Conservation (phyloP, 2,329 filamentous ascomycete genomes). For the Penicillium sp. region DNA sequence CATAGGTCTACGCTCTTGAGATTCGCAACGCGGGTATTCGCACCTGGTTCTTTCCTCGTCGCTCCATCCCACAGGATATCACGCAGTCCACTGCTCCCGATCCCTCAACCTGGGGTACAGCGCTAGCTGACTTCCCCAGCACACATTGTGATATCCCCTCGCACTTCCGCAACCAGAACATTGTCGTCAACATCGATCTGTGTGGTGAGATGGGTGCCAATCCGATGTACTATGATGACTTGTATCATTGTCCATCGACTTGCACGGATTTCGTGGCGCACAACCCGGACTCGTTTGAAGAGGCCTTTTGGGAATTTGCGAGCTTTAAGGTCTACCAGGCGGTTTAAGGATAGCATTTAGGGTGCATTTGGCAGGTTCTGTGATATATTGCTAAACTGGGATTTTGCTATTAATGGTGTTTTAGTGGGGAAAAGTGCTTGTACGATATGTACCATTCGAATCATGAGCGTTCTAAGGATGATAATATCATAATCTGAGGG, state of each 20-base stretch:
- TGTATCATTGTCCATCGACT: slow-evolving; percentile 46
- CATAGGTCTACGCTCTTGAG: slow-evolving; percentile 55
- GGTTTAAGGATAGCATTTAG: neutral
- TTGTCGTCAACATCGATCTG: slow-evolving; percentile 61
- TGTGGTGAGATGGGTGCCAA: slow-evolving; percentile 53
- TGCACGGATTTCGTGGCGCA: slow-evolving; percentile 56
- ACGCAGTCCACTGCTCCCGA: slow-evolving; percentile 48
- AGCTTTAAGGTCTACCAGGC: slow-evolving; percentile 55
- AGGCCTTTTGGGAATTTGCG: slow-evolving; percentile 63
- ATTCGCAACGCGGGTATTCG: slow-evolving; percentile 58
- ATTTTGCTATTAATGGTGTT: too few relatives aligned
- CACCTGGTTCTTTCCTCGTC: slow-evolving; percentile 56
- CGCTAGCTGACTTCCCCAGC: slow-evolving; percentile 60
- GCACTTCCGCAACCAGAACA: slow-evolving; percentile 62
- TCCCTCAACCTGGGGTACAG: slow-evolving; percentile 57
- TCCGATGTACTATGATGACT: slow-evolving; percentile 28
- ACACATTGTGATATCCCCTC: slow-evolving; percentile 56
- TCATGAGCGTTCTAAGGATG: too few relatives aligned
- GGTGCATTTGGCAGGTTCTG: neutral
- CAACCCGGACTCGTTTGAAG: slow-evolving; percentile 51
- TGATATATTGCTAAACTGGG: neutral
- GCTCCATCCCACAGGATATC: slow-evolving; percentile 51
- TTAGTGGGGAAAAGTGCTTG: too few relatives aligned
- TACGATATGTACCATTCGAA: too few relatives aligned
- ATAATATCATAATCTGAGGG: too few relatives aligned